Conservation (phyloP, 2,329 filamentous ascomycete species). For the Verticillium dahliae region DNA sequence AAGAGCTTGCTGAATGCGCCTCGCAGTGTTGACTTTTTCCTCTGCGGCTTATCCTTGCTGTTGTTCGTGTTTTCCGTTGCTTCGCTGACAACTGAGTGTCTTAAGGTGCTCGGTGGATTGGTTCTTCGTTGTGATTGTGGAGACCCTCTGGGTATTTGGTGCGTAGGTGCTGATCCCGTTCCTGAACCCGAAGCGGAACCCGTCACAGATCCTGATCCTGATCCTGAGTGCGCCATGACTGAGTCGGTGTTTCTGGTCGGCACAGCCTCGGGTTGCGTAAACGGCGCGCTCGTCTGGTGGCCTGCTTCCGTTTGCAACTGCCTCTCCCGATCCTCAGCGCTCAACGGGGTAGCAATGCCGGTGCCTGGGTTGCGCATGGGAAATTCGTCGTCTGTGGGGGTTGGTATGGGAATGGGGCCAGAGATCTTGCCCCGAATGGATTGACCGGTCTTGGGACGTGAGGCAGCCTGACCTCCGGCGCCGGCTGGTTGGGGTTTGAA, state of each 20-base stretch:
- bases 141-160: conserved; percentile 10
- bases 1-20: conserved; percentile 52
- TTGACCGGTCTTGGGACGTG: conserved; percentile 27
- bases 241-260: conserved; percentile 7
- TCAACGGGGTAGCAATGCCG: conserved; percentile 25
- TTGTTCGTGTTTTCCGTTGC: conserved; percentile 25
- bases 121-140: conserved; percentile 24
- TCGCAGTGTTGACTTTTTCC: conserved; percentile 51
- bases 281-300: background rate
- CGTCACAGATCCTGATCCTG: conserved; percentile 2
- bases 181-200: background rate
- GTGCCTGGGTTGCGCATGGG: conserved; percentile 38
- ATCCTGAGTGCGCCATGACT: conserved; percentile 1
- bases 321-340: conserved; percentile 14
- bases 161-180: background rate
- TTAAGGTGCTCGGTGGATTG: conserved; percentile 31
- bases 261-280: conserved; percentile 2
- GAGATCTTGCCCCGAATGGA: conserved; percentile 56
- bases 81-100: conserved; percentile 43
- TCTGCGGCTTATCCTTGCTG: conserved; percentile 30
- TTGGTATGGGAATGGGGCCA: conserved; percentile 50
- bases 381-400: conserved; percentile 45
- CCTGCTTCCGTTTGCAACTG: conserved; percentile 5
- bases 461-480: conserved; percentile 20
- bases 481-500: conserved; percentile 38